Evolutionary conservation across 2,329 filamentous ascomycete genomes (phyloP), one percentile per base, ranked within the genome.

Genomic region (Fusarium sp.): DNA sequence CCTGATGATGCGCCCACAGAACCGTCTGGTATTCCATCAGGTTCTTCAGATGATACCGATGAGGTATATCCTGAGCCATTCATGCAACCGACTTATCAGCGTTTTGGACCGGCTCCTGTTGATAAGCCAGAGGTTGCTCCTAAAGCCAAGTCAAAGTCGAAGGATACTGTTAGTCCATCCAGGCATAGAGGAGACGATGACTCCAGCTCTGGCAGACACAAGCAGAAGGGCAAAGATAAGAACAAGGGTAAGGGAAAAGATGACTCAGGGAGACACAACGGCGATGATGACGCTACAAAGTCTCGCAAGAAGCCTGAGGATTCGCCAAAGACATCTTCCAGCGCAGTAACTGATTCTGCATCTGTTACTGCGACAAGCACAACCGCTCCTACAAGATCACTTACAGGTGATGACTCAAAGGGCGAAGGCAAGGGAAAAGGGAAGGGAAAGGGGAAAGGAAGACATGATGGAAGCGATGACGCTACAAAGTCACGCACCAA

Each of bases 51-150:
- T 13, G 40, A 20, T 14, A 6, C 9, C 2, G 30, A 66, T 6
- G 7, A 52, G 6, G 45, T 41, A 2, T 53, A 66, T 13, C 17
- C 20, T 3, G 64, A 68, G 35, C 64, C 64, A 3, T 33, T 68
- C 13, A 68, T 67, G 64, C 38, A 41, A n/a, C 38, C 64, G 0
- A 46, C 42, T 6, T 67, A 68, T 37, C 40, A 63, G 3, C 40
- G 30, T 2, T 26, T 35, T 20, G 49, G 56, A 0, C 9, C n/a
- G 1, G 26, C 32, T 10, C 63, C 60, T 4, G 35, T 55, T 11
- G 48, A 55, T 5, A 35, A 50, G 30, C 56, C 64, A 30, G 45
- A 37, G 30, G 10, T 15, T 11, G 30, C 53, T 4, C 44, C 61
- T 37, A 55, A 63, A 3, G 27, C 18, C 13, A 61, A 61, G 18